phyloP scores from a whole-genome alignment of 1,284 basidiomycete species.

The Cryptococcus wingfieldii region DNA sequence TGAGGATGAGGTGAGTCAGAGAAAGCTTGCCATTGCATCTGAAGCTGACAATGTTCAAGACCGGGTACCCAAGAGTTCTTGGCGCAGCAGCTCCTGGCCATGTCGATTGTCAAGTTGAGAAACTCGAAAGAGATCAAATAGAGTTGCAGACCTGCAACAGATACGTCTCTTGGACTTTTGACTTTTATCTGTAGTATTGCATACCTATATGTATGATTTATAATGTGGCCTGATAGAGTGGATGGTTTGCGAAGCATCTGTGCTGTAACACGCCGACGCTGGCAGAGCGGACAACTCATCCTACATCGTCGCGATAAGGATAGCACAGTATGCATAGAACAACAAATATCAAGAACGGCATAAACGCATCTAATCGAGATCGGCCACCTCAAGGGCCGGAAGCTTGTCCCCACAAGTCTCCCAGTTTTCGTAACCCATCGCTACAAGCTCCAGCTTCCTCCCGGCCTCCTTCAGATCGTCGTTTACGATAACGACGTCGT shows the following conservation, averaged over 20 bases:
- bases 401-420: conserved; percentile 40
- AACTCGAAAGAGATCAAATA: too few species aligned
- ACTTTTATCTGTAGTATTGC: too few species aligned
- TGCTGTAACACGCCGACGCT: too few species aligned
- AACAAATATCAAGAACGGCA: background rate
- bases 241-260: too few species aligned
- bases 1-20: conserved; percentile 76
- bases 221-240: too few species aligned
- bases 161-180: too few species aligned
- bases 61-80: conserved; percentile 78
- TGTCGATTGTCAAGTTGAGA: conserved; percentile 19
- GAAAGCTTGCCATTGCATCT: background rate
- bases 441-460: conserved; percentile 57
- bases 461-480: conserved; percentile 81
- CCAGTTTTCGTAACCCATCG: conserved; percentile 58
- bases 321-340: background rate
- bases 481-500: conserved; percentile 87
- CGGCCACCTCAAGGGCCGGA: conserved; percentile 35
- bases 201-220: too few species aligned
- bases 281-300: too few species aligned
- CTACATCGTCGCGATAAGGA: background rate
- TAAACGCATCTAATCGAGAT: conserved; percentile 20
- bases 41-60: conserved; percentile 3
- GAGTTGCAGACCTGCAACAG: too few species aligned
- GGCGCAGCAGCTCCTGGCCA: conserved; percentile 64